phyloP scores from a whole-genome alignment of 108 stramenopile genomes.

The Cyclostephanos invisitatus region DNA sequence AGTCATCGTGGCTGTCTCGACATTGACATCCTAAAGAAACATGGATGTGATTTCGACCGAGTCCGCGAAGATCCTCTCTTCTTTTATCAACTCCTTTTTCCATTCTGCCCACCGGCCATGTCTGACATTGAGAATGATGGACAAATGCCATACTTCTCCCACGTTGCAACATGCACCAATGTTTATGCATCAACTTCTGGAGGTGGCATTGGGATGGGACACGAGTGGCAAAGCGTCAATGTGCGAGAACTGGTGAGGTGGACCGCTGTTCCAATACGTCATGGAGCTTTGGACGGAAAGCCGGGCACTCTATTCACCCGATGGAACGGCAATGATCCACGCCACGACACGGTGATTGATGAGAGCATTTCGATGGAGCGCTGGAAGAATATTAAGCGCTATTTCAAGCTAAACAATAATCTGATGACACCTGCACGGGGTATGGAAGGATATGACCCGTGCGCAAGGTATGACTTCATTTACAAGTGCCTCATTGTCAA shows the following conservation, averaged over 20 bases:
- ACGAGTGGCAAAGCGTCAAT: no score
- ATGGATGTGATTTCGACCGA: neutral
- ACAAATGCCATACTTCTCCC: constrained; percentile 5
- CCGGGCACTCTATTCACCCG: no score
- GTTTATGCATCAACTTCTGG: neutral
- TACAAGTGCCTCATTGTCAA: neutral
- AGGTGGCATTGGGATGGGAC: no score
- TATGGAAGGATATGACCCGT: neutral
- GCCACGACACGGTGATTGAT: no score
- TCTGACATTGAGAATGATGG: constrained; percentile 11
- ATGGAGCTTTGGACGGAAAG: no score
- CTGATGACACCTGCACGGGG: neutral
- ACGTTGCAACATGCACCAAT: neutral
- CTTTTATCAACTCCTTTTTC: constrained; percentile 17
- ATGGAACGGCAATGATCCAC: no score
- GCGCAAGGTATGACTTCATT: neutral
- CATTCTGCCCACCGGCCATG: constrained; percentile 4
- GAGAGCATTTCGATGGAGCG: no score
- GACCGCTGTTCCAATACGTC: no score
- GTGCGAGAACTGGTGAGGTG: no score
- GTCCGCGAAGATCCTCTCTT: neutral
- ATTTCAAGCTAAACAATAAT: neutral
- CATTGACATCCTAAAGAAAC: neutral
- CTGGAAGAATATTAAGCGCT: neutral
- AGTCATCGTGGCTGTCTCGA: neutral